Base-by-base conservation (phyloP, 2,329 filamentous ascomycete genomes). In the Chaetomium globosum region DNA sequence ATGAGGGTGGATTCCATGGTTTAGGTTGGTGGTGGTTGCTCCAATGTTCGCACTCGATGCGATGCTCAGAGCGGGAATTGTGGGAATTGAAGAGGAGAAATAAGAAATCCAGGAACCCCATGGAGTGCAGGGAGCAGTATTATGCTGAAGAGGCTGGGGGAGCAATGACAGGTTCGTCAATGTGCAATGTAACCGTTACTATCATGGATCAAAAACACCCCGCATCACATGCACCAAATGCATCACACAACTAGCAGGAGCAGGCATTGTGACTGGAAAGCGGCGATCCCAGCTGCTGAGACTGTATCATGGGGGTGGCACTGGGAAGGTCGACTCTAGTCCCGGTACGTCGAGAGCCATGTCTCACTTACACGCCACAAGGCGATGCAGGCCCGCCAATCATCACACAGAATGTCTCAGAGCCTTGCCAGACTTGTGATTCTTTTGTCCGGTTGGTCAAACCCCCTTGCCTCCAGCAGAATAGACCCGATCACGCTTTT, bases 291-390 rank as follows among this genome's bases (percentile, higher is more conserved):
- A 28, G 51, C 13, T 53, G 3, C 26, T 28, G 12, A n/a, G 28
- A 16, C 26, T 16, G 16, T 26, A 52, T 52, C 49, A 52, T 30
- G 26, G 28, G 28, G 51, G 30, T 36, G 33, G 33, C 33, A 36
- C 33, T 36, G 33, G 33, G 33, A 23, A 56, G n/a, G 31, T 39
- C 26, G 53, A 39, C 53, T 53, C 51, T 16, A 51, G 48, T 16
- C 48, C 10, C 4, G 21, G 21, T 23, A 2, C 2, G 21, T 23
- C 23, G 36, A 28, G n/a, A 8, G 33, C 31, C 21, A 30, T 57
- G 55, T 57, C 55, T 57, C 26, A 46, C 33, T 57, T 43, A 46
- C 55, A 57, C 36, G 55, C 55, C 36, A 26, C 36, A 59, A 48
- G 39, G 19, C 19, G 9, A 23, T 23, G 26, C n/a, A 6, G 39